Evolutionary conservation across 768 basidiomycete species (phyloP).

Genomic region (Rhizopogon vesiculosus): DNA sequence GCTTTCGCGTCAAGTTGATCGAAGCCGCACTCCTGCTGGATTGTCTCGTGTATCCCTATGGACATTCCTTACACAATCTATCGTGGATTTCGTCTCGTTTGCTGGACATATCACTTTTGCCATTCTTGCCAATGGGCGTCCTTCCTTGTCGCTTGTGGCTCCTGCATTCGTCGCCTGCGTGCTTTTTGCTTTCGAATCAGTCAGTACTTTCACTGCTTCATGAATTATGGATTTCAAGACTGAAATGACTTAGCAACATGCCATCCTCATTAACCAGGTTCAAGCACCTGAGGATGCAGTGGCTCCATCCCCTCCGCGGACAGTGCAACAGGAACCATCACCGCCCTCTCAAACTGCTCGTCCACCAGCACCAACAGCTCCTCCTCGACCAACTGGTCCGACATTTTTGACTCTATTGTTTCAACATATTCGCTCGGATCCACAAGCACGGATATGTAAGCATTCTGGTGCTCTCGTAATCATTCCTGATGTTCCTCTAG

Average conservation of each 20-base stretch:
- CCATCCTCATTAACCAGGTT: constrained; percentile 73
- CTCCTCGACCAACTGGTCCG: constrained; percentile 9
- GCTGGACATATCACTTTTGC: constrained; percentile 88
- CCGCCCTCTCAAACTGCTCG: constrained; percentile 10
- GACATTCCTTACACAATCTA: constrained; percentile 76
- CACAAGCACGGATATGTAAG: constrained; percentile 70
- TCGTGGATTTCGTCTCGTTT: constrained; percentile 80
- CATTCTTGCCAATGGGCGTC: constrained; percentile 75
- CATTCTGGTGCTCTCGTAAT: background rate
- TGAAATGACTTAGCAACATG: constrained; percentile 62
- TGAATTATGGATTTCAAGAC: background rate
- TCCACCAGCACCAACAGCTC: constrained; percentile 17
- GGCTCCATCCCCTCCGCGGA: constrained; percentile 23
- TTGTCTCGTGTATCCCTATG: constrained; percentile 78
- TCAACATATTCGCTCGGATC: constrained; percentile 60
- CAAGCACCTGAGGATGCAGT: constrained; percentile 69
- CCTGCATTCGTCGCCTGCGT: constrained; percentile 83
- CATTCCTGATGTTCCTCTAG: constrained; percentile 29
- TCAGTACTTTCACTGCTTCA: constrained; percentile 30
- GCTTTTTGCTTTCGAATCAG: constrained; percentile 79
- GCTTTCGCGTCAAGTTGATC: constrained; percentile 69
- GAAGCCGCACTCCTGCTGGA: constrained; percentile 72
- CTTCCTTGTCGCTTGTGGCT: constrained; percentile 76
- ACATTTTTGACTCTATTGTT: constrained; percentile 46
- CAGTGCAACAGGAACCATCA: constrained; percentile 2